A percentile compares a stretch with the other conserved stretches of the same genome.
Evolutionary conservation across 768 basidiomycete genomes (phyloP).

Genomic region (Boletus insuetus): DNA sequence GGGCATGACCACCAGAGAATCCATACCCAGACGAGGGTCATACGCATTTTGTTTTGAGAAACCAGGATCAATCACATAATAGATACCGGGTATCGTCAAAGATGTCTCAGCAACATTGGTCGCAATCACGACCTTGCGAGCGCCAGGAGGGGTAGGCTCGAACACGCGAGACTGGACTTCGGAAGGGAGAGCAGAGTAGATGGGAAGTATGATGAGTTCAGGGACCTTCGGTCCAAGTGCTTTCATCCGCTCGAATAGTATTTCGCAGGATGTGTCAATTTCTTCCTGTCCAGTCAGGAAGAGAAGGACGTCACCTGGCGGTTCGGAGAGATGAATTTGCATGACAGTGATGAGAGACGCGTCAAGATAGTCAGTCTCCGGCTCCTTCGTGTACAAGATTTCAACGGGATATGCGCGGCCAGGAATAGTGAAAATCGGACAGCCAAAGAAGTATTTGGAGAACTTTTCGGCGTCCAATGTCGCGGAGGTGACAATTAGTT

Average conservation of each 20-base stretch:
- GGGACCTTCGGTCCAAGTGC: conserved; percentile 98
- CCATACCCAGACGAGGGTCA: conserved; percentile 96
- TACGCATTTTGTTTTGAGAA: conserved; percentile 99
- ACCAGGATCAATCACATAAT: conserved; percentile 98
- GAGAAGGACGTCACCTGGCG: conserved; percentile 92
- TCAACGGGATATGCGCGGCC: conserved; percentile 99
- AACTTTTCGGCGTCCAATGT: conserved; percentile 99
- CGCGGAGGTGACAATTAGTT: conserved; percentile 97
- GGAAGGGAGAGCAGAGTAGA: conserved; percentile 96
- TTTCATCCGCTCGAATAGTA: conserved; percentile 98
- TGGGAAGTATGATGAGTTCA: conserved; percentile 93
- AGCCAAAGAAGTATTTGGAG: conserved; percentile 97
- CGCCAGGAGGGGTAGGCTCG: conserved; percentile 95
- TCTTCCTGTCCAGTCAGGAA: conserved; percentile 99
- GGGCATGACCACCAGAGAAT: conserved; percentile 97
- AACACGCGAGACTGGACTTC: conserved; percentile 98
- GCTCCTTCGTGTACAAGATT: conserved; percentile 97
- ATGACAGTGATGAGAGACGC: conserved; percentile 98
- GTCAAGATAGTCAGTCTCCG: conserved; percentile 95
- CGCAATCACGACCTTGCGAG: conserved; percentile 99
- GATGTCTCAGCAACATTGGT: conserved; percentile 99
- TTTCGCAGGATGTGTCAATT: conserved; percentile 97
- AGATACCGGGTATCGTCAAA: conserved; percentile 97
- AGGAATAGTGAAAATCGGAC: conserved; percentile 99
- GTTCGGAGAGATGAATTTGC: conserved; percentile 99